phyloP scores from a whole-genome alignment of 2,329 filamentous ascomycete genomes.

The Dothidotthia symphoricarpi region DNA sequence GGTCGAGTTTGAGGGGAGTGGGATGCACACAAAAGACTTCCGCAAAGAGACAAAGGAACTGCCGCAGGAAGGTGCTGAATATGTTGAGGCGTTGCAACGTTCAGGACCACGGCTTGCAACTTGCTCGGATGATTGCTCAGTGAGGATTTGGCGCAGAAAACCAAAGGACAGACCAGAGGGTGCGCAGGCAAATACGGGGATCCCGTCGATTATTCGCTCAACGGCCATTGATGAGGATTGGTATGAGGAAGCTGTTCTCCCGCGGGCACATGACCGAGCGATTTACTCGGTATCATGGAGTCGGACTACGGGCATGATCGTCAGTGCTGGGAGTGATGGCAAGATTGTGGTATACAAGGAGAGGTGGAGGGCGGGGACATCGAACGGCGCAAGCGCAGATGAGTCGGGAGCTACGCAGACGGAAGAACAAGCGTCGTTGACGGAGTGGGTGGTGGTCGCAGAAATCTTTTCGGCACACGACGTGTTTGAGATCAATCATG shows the following conservation, averaged over 20 bases:
- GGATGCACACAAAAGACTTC: slow-evolving; percentile 33
- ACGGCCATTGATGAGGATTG: slow-evolving; percentile 74
- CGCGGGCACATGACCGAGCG: slow-evolving; percentile 71
- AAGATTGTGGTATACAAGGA: slow-evolving; percentile 27
- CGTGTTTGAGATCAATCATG: slow-evolving; percentile 91
- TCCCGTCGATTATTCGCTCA: slow-evolving; percentile 87
- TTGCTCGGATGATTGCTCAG: slow-evolving; percentile 79
- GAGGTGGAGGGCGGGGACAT: slow-evolving; percentile 14
- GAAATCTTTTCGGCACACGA: slow-evolving; percentile 76
- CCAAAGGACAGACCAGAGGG: slow-evolving; percentile 51
- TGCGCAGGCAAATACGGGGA: slow-evolving; percentile 55
- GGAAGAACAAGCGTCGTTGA: slow-evolving; percentile 23
- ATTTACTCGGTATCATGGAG: slow-evolving; percentile 89
- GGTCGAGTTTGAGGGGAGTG: slow-evolving; percentile 62
- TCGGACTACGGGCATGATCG: slow-evolving; percentile 69
- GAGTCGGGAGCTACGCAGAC: slow-evolving; percentile 18
- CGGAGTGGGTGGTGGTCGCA: slow-evolving; percentile 70
- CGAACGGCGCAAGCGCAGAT: slow-evolving; percentile 28
- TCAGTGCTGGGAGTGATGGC: slow-evolving; percentile 80
- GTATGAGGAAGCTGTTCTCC: slow-evolving; percentile 74
- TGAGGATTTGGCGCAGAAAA: slow-evolving; percentile 74
- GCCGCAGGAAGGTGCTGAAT: slow-evolving; percentile 34
- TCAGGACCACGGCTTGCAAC: slow-evolving; percentile 65
- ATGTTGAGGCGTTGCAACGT: slow-evolving; percentile 41
- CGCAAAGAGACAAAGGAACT: slow-evolving; percentile 21